A percentile compares a stretch with the other conserved stretches of the same genome.
Evolutionary conservation across 805 yeast species (phyloP).

Genomic region (Danielia oregonensis): DNA sequence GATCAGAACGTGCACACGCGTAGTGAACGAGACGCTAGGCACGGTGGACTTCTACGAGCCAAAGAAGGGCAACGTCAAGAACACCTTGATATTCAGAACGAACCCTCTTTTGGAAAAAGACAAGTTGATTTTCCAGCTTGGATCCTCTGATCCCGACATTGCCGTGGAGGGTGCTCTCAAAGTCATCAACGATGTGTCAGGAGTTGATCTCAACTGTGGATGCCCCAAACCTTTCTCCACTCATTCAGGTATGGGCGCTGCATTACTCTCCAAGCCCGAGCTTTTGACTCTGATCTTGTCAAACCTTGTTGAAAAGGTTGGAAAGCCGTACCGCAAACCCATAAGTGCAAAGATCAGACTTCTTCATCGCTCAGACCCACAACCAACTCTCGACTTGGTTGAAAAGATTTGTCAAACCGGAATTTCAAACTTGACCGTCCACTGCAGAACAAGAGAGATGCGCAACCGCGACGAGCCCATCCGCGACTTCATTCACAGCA

Average conservation of each 20-base stretch:
- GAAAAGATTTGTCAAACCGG: slow-evolving; percentile 61
- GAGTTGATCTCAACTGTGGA: slow-evolving; percentile 92
- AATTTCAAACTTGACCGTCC: slow-evolving; percentile 79
- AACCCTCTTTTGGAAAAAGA: slow-evolving; percentile 57
- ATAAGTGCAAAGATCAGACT: slow-evolving; percentile 89
- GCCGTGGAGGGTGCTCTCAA: slow-evolving; percentile 86
- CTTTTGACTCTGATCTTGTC: slow-evolving; percentile 63
- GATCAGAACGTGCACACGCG: slow-evolving; percentile 64
- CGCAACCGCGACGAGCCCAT: slow-evolving; percentile 81
- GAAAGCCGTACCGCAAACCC: slow-evolving; percentile 70
- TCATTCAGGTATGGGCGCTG: slow-evolving; percentile 98
- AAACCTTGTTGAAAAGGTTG: slow-evolving; percentile 73
- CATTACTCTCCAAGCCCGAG: slow-evolving; percentile 79
- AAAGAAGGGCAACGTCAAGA: slow-evolving; percentile 16
- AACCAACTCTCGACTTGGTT: slow-evolving; percentile 57
- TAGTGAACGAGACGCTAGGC: slow-evolving; percentile 49
- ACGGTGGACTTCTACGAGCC: slow-evolving; percentile 57
- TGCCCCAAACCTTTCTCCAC: slow-evolving; percentile 95
- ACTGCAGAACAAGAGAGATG: slow-evolving; percentile 88
- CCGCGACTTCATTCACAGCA: slow-evolving; percentile 60
- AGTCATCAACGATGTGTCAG: slow-evolving; percentile 83
- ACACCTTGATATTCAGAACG: slow-evolving; percentile 70
- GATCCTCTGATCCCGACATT: slow-evolving; percentile 75
- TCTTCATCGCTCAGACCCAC: slow-evolving; percentile 53
- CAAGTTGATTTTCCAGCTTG: slow-evolving; percentile 82